Conservation (phyloP, 2,329 filamentous ascomycete species). For the Alternaria sp. region DNA sequence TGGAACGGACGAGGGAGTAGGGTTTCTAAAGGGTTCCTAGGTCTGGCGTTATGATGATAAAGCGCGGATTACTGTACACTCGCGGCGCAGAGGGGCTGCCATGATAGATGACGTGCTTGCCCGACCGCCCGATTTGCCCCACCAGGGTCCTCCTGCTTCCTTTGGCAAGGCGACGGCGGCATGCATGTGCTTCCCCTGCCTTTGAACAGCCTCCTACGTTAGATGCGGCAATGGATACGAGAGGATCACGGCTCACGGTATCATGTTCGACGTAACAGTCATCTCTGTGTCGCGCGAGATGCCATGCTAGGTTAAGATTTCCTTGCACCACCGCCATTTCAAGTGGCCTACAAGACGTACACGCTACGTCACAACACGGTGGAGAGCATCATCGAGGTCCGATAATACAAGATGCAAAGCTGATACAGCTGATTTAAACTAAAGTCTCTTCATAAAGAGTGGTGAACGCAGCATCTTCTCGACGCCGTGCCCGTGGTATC, state of each 20-base stretch:
- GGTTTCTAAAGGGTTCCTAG: constrained; percentile 4
- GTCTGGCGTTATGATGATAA: constrained; percentile 32
- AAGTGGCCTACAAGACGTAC: neutral
- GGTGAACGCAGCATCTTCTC: neutral
- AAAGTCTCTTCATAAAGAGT: constrained; percentile 20
- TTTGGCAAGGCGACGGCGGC: constrained; percentile 9
- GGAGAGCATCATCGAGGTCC: neutral
- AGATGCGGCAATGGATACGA: neutral
- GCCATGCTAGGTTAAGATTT: neutral
- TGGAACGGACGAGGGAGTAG: constrained; percentile 18
- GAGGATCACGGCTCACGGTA: neutral
- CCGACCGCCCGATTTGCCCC: constrained; percentile 25
- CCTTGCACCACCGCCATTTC: neutral
- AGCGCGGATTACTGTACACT: constrained; percentile 24
- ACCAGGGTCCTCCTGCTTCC: constrained; percentile 16
- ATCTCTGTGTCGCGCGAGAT: neutral
- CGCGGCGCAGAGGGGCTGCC: constrained; percentile 22
- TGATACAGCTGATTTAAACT: constrained; percentile 28
- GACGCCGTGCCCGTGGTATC: constrained; percentile 11
- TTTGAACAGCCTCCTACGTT: neutral
- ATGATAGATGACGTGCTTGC: constrained; percentile 29
- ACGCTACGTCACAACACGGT: neutral
- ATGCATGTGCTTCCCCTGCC: neutral
- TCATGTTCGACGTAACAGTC: neutral
- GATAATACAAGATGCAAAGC: constrained; percentile 5